Percentiles rank a stretch among this genome's conserved stretches.
Evolutionary conservation across 306 rosid genomes (phyloP).

Genomic region (Cicer cuneatum): DNA sequence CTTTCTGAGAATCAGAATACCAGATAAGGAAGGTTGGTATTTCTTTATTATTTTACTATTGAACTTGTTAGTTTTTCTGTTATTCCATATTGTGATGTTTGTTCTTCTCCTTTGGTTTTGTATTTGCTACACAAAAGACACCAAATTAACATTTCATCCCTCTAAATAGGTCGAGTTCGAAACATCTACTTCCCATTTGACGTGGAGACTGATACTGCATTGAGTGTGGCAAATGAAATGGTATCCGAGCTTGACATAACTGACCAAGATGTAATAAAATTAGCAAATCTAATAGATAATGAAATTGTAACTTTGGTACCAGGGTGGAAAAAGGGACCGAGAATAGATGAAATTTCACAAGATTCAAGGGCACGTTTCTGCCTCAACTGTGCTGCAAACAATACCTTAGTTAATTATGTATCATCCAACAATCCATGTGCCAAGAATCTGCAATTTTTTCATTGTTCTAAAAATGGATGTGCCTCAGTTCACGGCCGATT

Average conservation of each 20-base stretch:
- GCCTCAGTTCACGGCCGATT: constrained; percentile 87
- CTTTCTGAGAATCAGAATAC: constrained; percentile 90
- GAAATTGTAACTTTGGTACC: constrained; percentile 80
- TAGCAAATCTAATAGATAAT: constrained; percentile 87
- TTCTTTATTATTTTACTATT: constrained; percentile 29
- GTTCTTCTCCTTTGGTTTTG: constrained; percentile 22
- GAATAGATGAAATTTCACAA: constrained; percentile 55
- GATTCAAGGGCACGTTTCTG: constrained; percentile 56
- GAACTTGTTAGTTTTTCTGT: constrained; percentile 27
- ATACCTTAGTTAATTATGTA: constrained; percentile 57
- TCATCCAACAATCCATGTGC: constrained; percentile 56
- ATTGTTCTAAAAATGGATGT: constrained; percentile 74
- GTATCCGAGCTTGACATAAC: constrained; percentile 86
- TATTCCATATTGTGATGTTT: constrained; percentile 28
- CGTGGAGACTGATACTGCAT: constrained; percentile 77
- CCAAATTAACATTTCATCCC: constrained; percentile 19
- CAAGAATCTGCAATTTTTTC: constrained; percentile 76
- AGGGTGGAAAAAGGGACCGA: constrained; percentile 64
- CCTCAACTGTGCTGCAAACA: constrained; percentile 61
- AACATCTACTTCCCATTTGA: constrained; percentile 97
- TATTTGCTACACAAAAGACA: constrained; percentile 9
- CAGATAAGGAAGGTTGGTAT: constrained; percentile 87
- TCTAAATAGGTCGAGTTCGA: constrained; percentile 72
- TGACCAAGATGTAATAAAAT: constrained; percentile 79
- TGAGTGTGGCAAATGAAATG: constrained; percentile 90